Evolutionary conservation across 306 rosid genomes (phyloP).

Genomic region (Corylus avellana): DNA sequence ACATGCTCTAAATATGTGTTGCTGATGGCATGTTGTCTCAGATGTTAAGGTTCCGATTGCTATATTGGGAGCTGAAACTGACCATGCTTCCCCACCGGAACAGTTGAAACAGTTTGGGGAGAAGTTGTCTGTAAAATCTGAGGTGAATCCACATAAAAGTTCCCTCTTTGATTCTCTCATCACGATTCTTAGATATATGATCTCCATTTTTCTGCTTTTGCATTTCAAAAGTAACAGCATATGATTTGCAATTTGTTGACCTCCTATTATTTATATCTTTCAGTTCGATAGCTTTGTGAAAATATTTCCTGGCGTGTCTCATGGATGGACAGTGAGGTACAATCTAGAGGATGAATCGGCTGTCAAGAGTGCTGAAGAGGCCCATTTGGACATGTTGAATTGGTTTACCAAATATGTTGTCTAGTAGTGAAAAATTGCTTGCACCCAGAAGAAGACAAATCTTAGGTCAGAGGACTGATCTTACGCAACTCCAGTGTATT

Average conservation of each 20-base stretch:
- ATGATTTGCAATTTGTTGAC: background rate
- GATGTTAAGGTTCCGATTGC: slow-evolving; percentile 57
- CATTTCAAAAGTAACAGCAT: background rate
- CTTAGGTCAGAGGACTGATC: background rate
- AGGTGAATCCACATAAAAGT: slow-evolving; percentile 32
- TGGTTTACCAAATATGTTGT: slow-evolving; percentile 29
- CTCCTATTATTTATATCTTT: background rate
- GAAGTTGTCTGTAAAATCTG: slow-evolving; percentile 33
- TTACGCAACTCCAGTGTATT: background rate
- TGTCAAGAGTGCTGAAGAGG: slow-evolving; percentile 35
- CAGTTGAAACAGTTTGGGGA: slow-evolving; percentile 41
- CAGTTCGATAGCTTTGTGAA: slow-evolving; percentile 62
- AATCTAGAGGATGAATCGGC: slow-evolving; percentile 28
- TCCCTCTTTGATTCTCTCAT: slow-evolving; percentile 3
- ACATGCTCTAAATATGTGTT: background rate
- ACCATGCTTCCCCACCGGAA: slow-evolving; percentile 37
- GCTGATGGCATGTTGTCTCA: slow-evolving; percentile 18
- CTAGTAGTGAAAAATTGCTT: background rate
- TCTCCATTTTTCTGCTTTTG: background rate
- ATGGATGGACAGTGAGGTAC: slow-evolving; percentile 47
- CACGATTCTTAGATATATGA: background rate
- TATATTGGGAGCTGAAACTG: slow-evolving; percentile 51
- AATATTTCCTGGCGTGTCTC: slow-evolving; percentile 50
- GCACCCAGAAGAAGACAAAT: background rate
- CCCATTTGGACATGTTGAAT: slow-evolving; percentile 36